Evolutionary conservation across 352 stramenopile genomes (phyloP), one percentile per base, ranked within the genome.

Genomic region (Pythium vanterpoolii): DNA sequence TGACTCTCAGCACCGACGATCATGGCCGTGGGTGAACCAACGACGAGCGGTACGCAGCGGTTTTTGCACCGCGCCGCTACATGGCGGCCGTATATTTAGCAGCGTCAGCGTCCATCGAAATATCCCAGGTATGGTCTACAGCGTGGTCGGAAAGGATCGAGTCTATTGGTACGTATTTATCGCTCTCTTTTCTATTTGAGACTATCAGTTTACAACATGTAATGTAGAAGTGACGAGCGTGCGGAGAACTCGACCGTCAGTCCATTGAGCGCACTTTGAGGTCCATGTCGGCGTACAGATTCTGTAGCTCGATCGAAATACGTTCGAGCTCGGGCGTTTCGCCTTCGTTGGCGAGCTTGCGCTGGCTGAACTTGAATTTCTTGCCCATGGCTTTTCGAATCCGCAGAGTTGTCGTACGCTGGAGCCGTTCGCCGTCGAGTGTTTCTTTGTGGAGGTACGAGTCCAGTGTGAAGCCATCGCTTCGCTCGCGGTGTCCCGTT

Each of bases 281-380:
- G 11, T 53, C 46, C 46, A 53, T 53, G 30, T 53, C 46, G n/a
- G 40, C 30, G 46, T 38, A 53, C 27, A 53, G 38, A 18, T 53
- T 40, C 46, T 53, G 46, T 16, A 53, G 27, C 30, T 53, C 30
- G 27, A 16, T 38, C 27, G 46, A 23, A 18, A 53, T 40, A 13
- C 18, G 27, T 9, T 39, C 46, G 10, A 53, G 40, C 27, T 40
- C 30, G 27, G 27, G 46, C n/a, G 46, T 53, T 5, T 53, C 46
- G 10, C 26, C 28, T 39, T 53, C 27, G 46, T 21, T 14, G 23
- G 23, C 6, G 18, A 53, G 30, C 30, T 53, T 53, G 46, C 46
- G 46, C 16, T 40, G 27, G 19, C 46, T 53, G 46, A 53, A 53
- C 30, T 53, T 53, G 30, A 53, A 16, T 40, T 13, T 24, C 46